A percentile compares a stretch with the other conserved stretches of the same genome.
phyloP scores from a whole-genome alignment of 2,329 filamentous ascomycete species.

The Stagonosporopsis vannaccii region DNA sequence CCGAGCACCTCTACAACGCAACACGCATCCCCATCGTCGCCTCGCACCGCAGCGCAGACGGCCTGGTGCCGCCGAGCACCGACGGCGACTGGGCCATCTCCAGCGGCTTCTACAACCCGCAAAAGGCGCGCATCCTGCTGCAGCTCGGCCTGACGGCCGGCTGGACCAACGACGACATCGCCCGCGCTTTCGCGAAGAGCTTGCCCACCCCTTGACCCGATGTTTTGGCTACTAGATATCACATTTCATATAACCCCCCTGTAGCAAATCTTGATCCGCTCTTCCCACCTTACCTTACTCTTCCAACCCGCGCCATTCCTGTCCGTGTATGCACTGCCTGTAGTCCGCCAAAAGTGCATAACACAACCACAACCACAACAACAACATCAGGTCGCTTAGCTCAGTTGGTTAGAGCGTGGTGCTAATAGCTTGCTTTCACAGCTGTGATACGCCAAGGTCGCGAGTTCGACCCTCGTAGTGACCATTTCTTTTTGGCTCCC shows the following conservation, averaged over 20 bases:
- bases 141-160: slow-evolving; percentile 46
- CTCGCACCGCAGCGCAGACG: slow-evolving; percentile 60
- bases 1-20: slow-evolving; percentile 55
- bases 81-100: slow-evolving; percentile 48
- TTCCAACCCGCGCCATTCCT: too few species aligned
- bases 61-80: slow-evolving; percentile 55
- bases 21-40: slow-evolving; percentile 60
- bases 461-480: slow-evolving; percentile 26
- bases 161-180: slow-evolving; percentile 55
- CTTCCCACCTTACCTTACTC: not conserved
- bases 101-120: slow-evolving; percentile 63
- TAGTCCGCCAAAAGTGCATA: too few species aligned
- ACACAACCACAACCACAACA: not conserved
- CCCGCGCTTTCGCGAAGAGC: slow-evolving; percentile 42
- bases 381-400: slow-evolving; percentile 16
- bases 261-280: too few species aligned
- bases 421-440: slow-evolving; percentile 18
- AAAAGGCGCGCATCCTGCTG: slow-evolving; percentile 63
- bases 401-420: slow-evolving; percentile 27
- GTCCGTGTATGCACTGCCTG: too few species aligned
- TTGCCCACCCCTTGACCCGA: slow-evolving; percentile 28
- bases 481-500: slow-evolving; percentile 12
- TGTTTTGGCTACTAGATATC: too few species aligned
- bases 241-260: too few species aligned
- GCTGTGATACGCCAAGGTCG: slow-evolving; percentile 23